Evolutionary conservation across 2,329 filamentous ascomycete species (phyloP), one percentile per base, ranked within the genome.

Genomic region (Colletotrichum sp.): DNA sequence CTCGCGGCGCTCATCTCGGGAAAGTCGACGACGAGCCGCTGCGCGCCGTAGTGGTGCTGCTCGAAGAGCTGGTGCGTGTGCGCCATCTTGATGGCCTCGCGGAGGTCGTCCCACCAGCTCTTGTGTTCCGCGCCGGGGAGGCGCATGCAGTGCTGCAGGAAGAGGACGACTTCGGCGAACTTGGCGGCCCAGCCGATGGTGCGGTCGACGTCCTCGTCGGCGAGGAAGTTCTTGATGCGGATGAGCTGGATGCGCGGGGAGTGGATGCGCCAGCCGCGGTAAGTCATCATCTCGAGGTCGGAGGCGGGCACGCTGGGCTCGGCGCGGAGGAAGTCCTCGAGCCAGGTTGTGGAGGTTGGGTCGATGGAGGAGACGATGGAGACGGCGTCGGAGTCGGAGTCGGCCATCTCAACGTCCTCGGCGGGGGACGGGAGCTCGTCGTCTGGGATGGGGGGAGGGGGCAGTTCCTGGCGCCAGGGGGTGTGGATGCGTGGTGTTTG

Each of bases 201-300:
- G 19, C 86, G 84, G 72, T 87, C 84, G 8, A 81, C 78, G 77
- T 91, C 88, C 76, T 89, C 86, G 34, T 90, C 88, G 5, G 85
- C 79, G 27, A 92, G 86, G 76, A 89, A 91, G 77, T 86, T 87
- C 66, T 80, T 81, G 60, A 82, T 81, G 13, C 82, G 80, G 16
- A 68, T 59, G 57, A 85, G 80, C 59, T 82, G 74, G 36, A 87
- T 79, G 36, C 76, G 78, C 3, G 85, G 85, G 2, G 85, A 79
- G 25, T 79, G 79, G 63, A 84, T 79, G 39, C 79, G 81, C 77
- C 85, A 86, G 44, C 84, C 83, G 44, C 82, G 82, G 71, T 85
- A 85, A 4, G 74, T 68, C 34, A 79, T 71, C 36, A 77, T 78
- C 36, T 63, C 64, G 30, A 72, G 36, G 27, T 78, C 76, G 30